phyloP scores from a whole-genome alignment of 352 stramenopile species.

The Pythium biforme region DNA sequence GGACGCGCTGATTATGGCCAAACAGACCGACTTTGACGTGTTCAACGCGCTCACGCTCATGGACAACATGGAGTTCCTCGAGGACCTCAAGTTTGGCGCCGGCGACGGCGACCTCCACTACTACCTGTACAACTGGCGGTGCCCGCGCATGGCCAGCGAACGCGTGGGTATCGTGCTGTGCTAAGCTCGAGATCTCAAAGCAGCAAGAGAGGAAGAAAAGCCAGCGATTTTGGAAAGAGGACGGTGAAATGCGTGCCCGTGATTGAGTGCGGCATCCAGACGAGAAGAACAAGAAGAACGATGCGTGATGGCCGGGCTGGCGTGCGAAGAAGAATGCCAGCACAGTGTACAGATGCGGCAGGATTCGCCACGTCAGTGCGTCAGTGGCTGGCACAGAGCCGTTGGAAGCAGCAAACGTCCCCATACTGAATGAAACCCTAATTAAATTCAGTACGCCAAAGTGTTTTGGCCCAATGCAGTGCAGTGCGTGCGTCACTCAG shows the following conservation, averaged over 20 bases:
- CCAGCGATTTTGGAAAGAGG: too few relatives aligned
- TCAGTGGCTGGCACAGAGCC: too few relatives aligned
- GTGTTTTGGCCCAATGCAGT: too few relatives aligned
- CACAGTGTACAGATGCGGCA: neutral
- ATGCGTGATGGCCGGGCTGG: neutral
- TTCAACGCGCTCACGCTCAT: conserved; percentile 72
- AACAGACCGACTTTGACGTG: conserved; percentile 52
- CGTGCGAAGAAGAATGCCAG: neutral
- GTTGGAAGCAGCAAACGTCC: too few relatives aligned
- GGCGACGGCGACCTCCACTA: conserved; percentile 63
- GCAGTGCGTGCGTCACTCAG: too few relatives aligned
- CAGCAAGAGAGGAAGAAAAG: too few relatives aligned
- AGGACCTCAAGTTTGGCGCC: conserved; percentile 54
- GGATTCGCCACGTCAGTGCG: neutral
- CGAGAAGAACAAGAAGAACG: neutral
- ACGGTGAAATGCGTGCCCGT: too few relatives aligned
- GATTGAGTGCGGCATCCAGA: too few relatives aligned
- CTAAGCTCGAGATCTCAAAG: neutral
- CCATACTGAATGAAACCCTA: too few relatives aligned
- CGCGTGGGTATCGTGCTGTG: conserved; percentile 50
- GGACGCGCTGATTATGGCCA: conserved; percentile 55
- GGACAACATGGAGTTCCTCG: conserved; percentile 54
- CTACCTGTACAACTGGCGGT: conserved; percentile 77
- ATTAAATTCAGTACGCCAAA: too few relatives aligned
- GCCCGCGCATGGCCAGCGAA: conserved; percentile 42